Conservation (phyloP, 192 early-diverging fungal genomes). For the Piromyces finnis region DNA sequence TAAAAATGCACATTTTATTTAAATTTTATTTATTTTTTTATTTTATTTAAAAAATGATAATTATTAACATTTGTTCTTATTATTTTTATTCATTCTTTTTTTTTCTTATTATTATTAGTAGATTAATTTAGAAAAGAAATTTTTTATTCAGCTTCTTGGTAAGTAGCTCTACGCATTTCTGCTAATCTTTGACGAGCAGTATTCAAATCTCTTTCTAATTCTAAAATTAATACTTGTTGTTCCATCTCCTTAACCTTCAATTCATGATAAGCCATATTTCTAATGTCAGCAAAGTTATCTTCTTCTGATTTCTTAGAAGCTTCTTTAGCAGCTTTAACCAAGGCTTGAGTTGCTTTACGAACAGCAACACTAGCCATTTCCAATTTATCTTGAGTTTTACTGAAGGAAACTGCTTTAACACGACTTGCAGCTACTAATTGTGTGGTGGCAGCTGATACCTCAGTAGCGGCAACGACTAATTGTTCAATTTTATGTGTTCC, state of each 20-base stretch:
- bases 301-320: slow-evolving; percentile 38
- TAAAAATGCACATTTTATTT: too few species aligned
- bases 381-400: slow-evolving; percentile 80
- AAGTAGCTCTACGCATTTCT: slow-evolving; percentile 50
- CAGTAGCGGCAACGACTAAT: slow-evolving; percentile 90
- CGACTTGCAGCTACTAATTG: slow-evolving; percentile 90
- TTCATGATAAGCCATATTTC: slow-evolving; percentile 70
- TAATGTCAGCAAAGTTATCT: slow-evolving; percentile 16
- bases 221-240: slow-evolving; percentile 90
- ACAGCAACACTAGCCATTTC: slow-evolving; percentile 88
- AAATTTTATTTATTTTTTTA: too few species aligned
- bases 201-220: slow-evolving; percentile 81
- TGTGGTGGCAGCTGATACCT: slow-evolving; percentile 89
- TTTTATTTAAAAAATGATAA: too few species aligned
- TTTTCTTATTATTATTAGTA: background rate
- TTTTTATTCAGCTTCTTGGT: background rate
- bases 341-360: slow-evolving; percentile 69
- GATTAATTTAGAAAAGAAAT: too few species aligned
- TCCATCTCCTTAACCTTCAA: slow-evolving; percentile 95
- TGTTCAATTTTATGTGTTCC: slow-evolving; percentile 83
- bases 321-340: slow-evolving; percentile 84
- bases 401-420: slow-evolving; percentile 84
- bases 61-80: too few species aligned
- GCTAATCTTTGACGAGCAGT: slow-evolving; percentile 71
- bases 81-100: background rate